Evolutionary conservation across 768 basidiomycete species (phyloP).

Genomic region (Collybia mongolica): DNA sequence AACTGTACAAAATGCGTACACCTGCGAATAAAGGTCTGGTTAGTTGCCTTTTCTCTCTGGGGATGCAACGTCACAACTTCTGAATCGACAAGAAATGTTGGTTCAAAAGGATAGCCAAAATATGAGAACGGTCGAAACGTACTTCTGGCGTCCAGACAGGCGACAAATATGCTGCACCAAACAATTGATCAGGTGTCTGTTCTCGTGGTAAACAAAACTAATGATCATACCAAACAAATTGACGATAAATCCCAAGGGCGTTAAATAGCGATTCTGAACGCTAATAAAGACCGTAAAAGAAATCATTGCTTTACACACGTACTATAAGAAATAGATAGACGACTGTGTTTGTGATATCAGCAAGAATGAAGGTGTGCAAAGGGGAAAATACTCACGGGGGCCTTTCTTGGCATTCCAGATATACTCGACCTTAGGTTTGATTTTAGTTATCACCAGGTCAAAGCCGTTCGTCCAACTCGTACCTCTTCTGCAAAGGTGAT

Average conservation of each 20-base stretch:
- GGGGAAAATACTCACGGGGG: slow-evolving; percentile 31
- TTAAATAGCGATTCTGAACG: slow-evolving; percentile 60
- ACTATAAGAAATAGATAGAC: slow-evolving; percentile 44
- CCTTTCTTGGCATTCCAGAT: slow-evolving; percentile 53
- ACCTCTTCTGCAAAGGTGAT: slow-evolving; percentile 51
- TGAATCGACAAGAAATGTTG: too few relatives aligned
- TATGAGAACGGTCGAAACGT: slow-evolving; percentile 1
- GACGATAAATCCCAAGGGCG: slow-evolving; percentile 59
- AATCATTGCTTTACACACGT: slow-evolving; percentile 7
- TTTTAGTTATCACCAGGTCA: neutral
- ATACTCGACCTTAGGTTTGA: slow-evolving; percentile 38
- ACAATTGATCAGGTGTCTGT: neutral
- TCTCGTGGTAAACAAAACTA: neutral
- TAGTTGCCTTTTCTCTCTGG: too few relatives aligned
- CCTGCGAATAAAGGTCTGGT: slow-evolving; percentile 17
- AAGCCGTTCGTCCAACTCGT: neutral
- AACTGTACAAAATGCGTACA: slow-evolving; percentile 48
- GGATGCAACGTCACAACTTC: too few relatives aligned
- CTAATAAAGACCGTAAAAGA: neutral
- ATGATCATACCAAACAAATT: slow-evolving; percentile 44
- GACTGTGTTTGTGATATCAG: slow-evolving; percentile 21
- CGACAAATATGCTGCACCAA: slow-evolving; percentile 38
- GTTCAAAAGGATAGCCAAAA: too few relatives aligned
- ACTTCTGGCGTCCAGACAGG: slow-evolving; percentile 39
- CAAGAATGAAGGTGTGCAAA: neutral